A percentile compares a stretch with the other conserved stretches of the same genome.
Conservation (phyloP, 2,329 filamentous ascomycete species). For the Botryosphaeria dothidea region DNA sequence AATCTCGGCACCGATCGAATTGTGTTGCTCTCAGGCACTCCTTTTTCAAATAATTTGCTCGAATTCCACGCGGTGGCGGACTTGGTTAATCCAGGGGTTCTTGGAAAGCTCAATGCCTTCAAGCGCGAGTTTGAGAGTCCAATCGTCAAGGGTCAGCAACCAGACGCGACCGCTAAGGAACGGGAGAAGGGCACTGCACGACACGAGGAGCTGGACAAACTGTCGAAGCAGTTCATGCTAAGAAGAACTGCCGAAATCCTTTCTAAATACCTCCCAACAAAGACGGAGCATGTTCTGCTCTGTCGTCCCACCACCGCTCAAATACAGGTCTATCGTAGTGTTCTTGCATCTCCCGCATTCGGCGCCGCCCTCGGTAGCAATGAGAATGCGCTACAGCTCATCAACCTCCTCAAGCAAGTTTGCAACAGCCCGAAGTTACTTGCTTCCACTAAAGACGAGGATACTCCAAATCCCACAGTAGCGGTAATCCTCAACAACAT, state of each 20-base stretch:
- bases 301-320: constrained; percentile 64
- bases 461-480: constrained; percentile 48
- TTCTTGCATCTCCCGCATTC: constrained; percentile 66
- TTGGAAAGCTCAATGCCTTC: constrained; percentile 64
- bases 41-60: constrained; percentile 67
- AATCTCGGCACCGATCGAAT: constrained; percentile 62
- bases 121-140: constrained; percentile 65
- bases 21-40: constrained; percentile 66
- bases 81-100: constrained; percentile 66
- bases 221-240: constrained; percentile 66
- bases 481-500: constrained; percentile 52
- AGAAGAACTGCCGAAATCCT: constrained; percentile 67
- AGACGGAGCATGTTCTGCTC: constrained; percentile 68
- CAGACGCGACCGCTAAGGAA: constrained; percentile 61
- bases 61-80: constrained; percentile 70
- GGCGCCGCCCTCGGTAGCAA: constrained; percentile 61
- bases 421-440: constrained; percentile 71
- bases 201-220: constrained; percentile 60
- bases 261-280: constrained; percentile 64
- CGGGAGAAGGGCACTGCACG: constrained; percentile 65
- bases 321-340: constrained; percentile 61
- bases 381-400: constrained; percentile 66
- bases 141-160: constrained; percentile 65
- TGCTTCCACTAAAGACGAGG: constrained; percentile 42
- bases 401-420: constrained; percentile 72